A percentile compares a stretch with the other conserved stretches of the same genome.
phyloP scores from a whole-genome alignment of 2,329 filamentous ascomycete species.

The Phialophora chinensis region DNA sequence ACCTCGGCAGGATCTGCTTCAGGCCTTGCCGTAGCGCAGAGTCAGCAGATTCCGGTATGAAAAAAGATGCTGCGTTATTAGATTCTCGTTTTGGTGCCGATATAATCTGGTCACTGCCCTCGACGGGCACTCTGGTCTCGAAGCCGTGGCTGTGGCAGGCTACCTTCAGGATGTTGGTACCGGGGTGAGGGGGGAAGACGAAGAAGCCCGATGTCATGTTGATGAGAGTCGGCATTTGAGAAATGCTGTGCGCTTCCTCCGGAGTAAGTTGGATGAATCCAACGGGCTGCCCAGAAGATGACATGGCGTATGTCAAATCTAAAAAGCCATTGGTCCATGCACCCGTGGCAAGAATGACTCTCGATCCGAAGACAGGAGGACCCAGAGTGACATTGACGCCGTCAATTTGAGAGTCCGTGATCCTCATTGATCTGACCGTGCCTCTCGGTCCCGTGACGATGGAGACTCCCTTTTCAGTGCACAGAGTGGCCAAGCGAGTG shows the following conservation, averaged over 20 bases:
- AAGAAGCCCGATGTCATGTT: constrained; percentile 59
- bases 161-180: constrained; percentile 65
- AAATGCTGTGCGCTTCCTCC: constrained; percentile 71
- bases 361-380: constrained; percentile 64
- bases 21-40: constrained; percentile 66
- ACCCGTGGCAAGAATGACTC: constrained; percentile 83
- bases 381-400: constrained; percentile 65
- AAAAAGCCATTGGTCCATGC: constrained; percentile 82
- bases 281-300: constrained; percentile 80
- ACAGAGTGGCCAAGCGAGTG: constrained; percentile 4
- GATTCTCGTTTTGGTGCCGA: constrained; percentile 46
- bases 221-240: constrained; percentile 67
- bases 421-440: constrained; percentile 36
- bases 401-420: constrained; percentile 50
- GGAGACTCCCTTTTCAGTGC: constrained; percentile 25
- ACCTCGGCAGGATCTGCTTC: constrained; percentile 64
- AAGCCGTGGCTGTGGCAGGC: constrained; percentile 74
- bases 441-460: constrained; percentile 27
- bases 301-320: constrained; percentile 74
- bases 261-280: constrained; percentile 76
- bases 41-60: constrained; percentile 61
- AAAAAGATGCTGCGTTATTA: constrained; percentile 48
- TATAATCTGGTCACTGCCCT: constrained; percentile 42
- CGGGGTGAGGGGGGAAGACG: constrained; percentile 58
- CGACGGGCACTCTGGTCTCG: constrained; percentile 44